Evolutionary conservation across 257 asterid species (phyloP).

Genomic region (Primulina huaijiensis): DNA sequence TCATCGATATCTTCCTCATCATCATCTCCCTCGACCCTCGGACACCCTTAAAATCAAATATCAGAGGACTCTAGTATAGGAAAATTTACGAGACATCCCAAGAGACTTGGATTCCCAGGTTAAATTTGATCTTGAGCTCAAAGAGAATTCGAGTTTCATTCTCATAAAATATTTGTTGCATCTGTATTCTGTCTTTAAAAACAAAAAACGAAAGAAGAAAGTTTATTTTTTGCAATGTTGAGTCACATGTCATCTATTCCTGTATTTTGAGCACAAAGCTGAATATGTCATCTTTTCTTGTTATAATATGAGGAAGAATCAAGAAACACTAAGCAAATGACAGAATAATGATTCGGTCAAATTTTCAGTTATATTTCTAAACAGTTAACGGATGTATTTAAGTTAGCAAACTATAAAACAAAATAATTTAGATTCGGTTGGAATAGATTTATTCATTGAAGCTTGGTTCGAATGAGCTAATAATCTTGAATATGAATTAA

Average conservation of each 20-base stretch:
- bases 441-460: too few species aligned
- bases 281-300: not conserved
- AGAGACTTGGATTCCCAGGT: not conserved
- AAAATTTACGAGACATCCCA: slow-evolving; percentile 2
- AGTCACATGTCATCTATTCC: not conserved
- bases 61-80: not conserved
- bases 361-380: too few species aligned
- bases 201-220: too few species aligned
- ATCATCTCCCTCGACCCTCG: slow-evolving; percentile 95
- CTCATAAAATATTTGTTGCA: not conserved
- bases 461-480: not conserved
- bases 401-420: not conserved
- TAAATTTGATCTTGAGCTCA: not conserved
- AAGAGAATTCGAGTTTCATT: not conserved
- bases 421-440: not conserved
- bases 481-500: not conserved
- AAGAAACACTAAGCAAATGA: too few species aligned
- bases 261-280: too few species aligned
- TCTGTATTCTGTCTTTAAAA: not conserved
- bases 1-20: slow-evolving; percentile 95
- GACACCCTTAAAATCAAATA: slow-evolving; percentile 57
- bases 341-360: too few species aligned
- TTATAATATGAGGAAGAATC: too few species aligned
- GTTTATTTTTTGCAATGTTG: not conserved
- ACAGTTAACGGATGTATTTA: not conserved